Conservation (phyloP, 257 asterid species). For the Ilex asprella region DNA sequence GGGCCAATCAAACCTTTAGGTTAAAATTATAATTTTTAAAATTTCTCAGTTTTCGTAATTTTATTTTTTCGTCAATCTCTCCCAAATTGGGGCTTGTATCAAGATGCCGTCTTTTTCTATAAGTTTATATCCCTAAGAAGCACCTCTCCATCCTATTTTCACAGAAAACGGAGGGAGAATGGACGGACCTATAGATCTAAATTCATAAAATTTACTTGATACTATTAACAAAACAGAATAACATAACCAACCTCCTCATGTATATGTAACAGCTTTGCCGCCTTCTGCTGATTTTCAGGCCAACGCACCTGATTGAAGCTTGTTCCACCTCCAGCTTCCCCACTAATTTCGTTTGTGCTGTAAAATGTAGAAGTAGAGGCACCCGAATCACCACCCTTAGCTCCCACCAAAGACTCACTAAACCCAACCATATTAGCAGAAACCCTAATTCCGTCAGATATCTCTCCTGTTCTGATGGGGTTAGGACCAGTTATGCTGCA, state of each 20-base stretch:
- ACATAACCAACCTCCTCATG: background rate
- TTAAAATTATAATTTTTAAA: no score
- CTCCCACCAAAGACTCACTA: background rate
- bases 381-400: background rate
- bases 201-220: background rate
- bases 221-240: background rate
- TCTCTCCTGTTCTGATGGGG: background rate
- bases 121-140: no score
- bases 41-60: no score
- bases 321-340: no score
- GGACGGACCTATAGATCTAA: no score
- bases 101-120: no score
- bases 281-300: background rate
- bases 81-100: no score
- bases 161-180: no score
- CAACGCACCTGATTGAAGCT: background rate
- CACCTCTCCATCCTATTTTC: no score
- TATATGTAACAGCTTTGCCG: background rate
- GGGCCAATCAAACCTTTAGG: no score
- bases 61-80: no score
- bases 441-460: background rate
- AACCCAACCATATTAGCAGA: background rate
- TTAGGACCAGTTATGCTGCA: slow-evolving; percentile 19
- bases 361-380: background rate
- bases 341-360: background rate